Conservation (phyloP, 2,329 filamentous ascomycete genomes). For the Fusarium xyrophilum region DNA sequence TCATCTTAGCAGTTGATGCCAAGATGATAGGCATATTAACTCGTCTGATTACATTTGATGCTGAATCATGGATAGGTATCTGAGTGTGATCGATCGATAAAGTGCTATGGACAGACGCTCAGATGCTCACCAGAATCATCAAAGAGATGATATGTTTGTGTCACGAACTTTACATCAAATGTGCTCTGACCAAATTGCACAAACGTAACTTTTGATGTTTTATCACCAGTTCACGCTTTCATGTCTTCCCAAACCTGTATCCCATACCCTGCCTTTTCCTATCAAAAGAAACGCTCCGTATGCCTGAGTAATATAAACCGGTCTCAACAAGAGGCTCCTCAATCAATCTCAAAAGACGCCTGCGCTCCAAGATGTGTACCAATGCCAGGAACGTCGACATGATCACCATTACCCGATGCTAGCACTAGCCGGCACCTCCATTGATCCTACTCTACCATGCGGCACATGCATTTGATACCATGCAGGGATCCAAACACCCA, state of each 20-base stretch:
- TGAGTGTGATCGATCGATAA: background rate
- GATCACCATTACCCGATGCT: slow-evolving; percentile 28
- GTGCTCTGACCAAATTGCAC: background rate
- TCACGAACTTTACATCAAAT: background rate
- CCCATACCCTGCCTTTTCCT: background rate
- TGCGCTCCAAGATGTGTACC: slow-evolving; percentile 24
- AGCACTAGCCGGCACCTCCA: slow-evolving; percentile 7
- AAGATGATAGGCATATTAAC: slow-evolving; percentile 13
- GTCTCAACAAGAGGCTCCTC: slow-evolving; percentile 23
- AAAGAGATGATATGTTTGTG: background rate
- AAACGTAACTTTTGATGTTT: background rate
- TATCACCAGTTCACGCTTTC: background rate
- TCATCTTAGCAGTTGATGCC: slow-evolving; percentile 21
- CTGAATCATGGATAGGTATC: background rate
- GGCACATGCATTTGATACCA: slow-evolving; percentile 4
- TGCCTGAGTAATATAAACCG: slow-evolving; percentile 19
- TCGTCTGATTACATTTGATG: background rate
- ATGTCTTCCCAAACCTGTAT: background rate
- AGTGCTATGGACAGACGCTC: no score
- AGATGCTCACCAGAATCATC: background rate
- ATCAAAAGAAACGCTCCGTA: slow-evolving; percentile 12
- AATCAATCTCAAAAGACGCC: slow-evolving; percentile 24
- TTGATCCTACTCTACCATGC: slow-evolving; percentile 21
- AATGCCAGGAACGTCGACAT: slow-evolving; percentile 22
- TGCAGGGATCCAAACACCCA: background rate